Base-by-base conservation (phyloP, 192 early-diverging fungal genomes). In the Obelidium mucronatum region DNA sequence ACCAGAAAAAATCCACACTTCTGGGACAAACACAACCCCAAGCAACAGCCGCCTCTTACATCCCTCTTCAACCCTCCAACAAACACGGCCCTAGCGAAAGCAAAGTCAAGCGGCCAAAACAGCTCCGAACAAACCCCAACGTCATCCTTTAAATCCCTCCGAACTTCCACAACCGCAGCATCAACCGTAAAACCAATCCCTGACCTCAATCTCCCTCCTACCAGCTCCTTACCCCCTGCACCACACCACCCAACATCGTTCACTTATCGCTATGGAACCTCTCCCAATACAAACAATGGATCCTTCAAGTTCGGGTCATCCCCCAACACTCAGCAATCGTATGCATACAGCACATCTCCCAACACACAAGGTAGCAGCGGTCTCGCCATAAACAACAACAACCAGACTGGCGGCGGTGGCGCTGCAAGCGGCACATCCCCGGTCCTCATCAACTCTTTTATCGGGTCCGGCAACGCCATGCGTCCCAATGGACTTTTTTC, bases 401-500 rank as follows among this genome's bases (percentile, higher is more conserved):
- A 19, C 30, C 51, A 54, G 69, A n/a, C n/a, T n/a, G n/a, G n/a
- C n/a, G n/a, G n/a, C n/a, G n/a, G n/a, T n/a, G n/a, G n/a, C n/a
- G n/a, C n/a, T n/a, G n/a, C n/a, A n/a, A n/a, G n/a, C n/a, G n/a
- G 69, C 6, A 39, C 69, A 11, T 74, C 72, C 17, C 72, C 72
- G 4, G 33, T 73, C 36, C 52, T 74, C 22, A 74, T 74, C 31
- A 74, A 74, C 52, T 62, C 59, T 5, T 74, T 30, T 33, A 40
- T 74, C 34, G 72, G 72, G 2, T 44, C 37, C 33, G 72, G 72
- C 13, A 74, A 74, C 37, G 72, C 72, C n/a, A 74, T 74, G 72
- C 72, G 72, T 15, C 72, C 72, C 1, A 74, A 74, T 26, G 72
- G 72, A 24, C 72, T 74, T 26, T 30, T 62, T 62, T 51, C 48